Conservation (phyloP, 768 basidiomycete species). For the Suillus subalutaceus region DNA sequence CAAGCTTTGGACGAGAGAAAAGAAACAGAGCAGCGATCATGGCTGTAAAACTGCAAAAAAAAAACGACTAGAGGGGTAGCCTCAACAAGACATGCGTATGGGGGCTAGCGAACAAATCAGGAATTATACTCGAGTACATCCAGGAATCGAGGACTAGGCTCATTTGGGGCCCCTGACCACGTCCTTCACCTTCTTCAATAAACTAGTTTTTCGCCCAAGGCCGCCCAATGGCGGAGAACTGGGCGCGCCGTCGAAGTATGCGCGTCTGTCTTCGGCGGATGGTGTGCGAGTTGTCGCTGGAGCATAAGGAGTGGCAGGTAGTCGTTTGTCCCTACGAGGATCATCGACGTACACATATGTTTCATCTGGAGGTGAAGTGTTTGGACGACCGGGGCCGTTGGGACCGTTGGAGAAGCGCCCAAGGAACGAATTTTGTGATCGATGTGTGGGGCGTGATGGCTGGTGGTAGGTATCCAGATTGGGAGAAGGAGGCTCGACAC, state of each 20-base stretch:
- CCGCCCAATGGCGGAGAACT: conserved; percentile 42
- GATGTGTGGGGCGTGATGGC: conserved; percentile 61
- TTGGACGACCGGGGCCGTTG: conserved; percentile 35
- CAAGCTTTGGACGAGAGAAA: conserved; percentile 6
- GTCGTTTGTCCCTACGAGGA: conserved; percentile 54
- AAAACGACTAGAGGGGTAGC: conserved; percentile 11
- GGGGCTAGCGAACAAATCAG: conserved; percentile 14
- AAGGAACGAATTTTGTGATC: conserved; percentile 73
- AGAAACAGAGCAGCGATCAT: conserved; percentile 2
- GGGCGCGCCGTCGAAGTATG: conserved; percentile 53
- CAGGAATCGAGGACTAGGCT: conserved; percentile 13
- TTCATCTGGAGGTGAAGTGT: conserved; percentile 48
- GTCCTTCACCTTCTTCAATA: conserved; percentile 79
- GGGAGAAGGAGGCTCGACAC: conserved; percentile 47
- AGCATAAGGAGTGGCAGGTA: conserved; percentile 45
- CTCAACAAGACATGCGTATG: conserved; percentile 6
- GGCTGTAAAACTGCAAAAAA: conserved; percentile 16
- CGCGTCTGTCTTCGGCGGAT: conserved; percentile 35
- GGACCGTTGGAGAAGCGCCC: conserved; percentile 60
- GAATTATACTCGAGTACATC: conserved; percentile 13
- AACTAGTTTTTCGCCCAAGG: conserved; percentile 73
- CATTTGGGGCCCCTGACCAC: conserved; percentile 63
- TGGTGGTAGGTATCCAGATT: conserved; percentile 37
- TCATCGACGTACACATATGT: conserved; percentile 69
- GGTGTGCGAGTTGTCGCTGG: conserved; percentile 25